Evolutionary conservation across 257 asterid genomes (phyloP), one percentile per base, ranked within the genome.

Genomic region (Voacanga thouarsii): DNA sequence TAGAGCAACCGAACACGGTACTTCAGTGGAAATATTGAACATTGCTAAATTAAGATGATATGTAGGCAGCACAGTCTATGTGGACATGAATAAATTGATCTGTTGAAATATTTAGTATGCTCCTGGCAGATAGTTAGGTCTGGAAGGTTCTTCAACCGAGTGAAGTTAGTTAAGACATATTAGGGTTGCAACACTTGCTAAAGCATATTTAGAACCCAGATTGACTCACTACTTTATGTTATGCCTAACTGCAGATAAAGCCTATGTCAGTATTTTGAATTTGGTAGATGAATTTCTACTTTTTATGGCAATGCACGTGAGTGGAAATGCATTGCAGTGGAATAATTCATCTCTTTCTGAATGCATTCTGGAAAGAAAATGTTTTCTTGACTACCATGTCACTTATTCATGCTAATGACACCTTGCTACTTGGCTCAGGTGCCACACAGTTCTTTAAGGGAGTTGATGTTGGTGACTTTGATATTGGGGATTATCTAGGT

Each of bases 401-500:
- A 18, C 72, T 50, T 7, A 11, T 47, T 75, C 43, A 74, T 60
- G 21, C 53, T 41, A 67, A 50, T 77, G 41, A 24, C 51, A 23
- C 4, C 11, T 55, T 14, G 53, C 49, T 76, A 0, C 55, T 60
- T 75, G 69, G 53, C 15, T 41, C 78, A 84, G 89, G 89, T 37
- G 86, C 80, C 50, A 37, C 51, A n/a, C 64, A 64, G 41, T 53
- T 82, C 43, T 82, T 84, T 66, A 73, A 77, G 82, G 41, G 71
- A 79, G 26, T 84, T 75, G 80, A 80, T 63, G 65, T 86, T 50
- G 82, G 78, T 51, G 41, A 64, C 57, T 78, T 84, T 44, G 86
- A 86, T 72, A 60, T 86, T 45, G 84, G 89, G 72, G 89, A 86
- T 78, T 86, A 75, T 86, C 85, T 86, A 43, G 89, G 89, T 86